Evolutionary conservation across 1,284 basidiomycete species (phyloP).

Genomic region (Testicularia cyperi): DNA sequence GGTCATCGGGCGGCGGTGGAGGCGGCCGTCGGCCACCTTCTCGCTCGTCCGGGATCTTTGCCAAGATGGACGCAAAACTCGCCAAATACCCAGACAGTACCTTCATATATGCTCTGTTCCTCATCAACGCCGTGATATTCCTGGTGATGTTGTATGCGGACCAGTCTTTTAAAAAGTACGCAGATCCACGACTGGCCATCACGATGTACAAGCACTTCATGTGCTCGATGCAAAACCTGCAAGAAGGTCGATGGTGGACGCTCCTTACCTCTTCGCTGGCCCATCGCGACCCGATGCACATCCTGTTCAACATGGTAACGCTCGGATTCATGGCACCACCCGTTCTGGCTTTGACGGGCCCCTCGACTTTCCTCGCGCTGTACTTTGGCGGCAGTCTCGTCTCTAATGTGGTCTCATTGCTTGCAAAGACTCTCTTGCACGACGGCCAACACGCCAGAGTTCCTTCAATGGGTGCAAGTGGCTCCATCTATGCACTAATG

Average conservation of each 20-base stretch:
- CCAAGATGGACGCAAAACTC: too few relatives aligned
- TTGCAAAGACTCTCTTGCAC: too few relatives aligned
- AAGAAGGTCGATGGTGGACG: conserved; percentile 78
- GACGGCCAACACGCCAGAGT: too few relatives aligned
- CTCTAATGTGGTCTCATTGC: conserved; percentile 65
- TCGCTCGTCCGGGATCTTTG: too few relatives aligned
- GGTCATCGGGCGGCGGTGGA: too few relatives aligned
- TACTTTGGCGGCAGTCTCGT: conserved; percentile 68
- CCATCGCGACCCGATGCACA: conserved; percentile 64
- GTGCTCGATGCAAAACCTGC: conserved; percentile 67
- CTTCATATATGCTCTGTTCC: conserved; percentile 30
- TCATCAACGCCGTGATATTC: conserved; percentile 42
- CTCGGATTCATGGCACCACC: conserved; percentile 77
- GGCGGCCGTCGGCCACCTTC: too few relatives aligned
- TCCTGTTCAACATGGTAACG: conserved; percentile 76
- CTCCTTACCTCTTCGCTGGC: conserved; percentile 67
- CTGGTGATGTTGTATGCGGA: conserved; percentile 36
- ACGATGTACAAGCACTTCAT: conserved; percentile 75
- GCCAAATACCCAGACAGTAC: too few relatives aligned
- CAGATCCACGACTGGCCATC: conserved; percentile 65
- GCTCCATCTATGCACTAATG: conserved; percentile 69
- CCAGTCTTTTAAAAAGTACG: conserved; percentile 56
- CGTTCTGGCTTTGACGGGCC: conserved; percentile 72
- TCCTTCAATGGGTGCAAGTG: conserved; percentile 29
- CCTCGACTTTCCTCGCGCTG: conserved; percentile 71